Evolutionary conservation across 2,329 filamentous ascomycete species (phyloP).

Genomic region (Trichocomaceae sp.): DNA sequence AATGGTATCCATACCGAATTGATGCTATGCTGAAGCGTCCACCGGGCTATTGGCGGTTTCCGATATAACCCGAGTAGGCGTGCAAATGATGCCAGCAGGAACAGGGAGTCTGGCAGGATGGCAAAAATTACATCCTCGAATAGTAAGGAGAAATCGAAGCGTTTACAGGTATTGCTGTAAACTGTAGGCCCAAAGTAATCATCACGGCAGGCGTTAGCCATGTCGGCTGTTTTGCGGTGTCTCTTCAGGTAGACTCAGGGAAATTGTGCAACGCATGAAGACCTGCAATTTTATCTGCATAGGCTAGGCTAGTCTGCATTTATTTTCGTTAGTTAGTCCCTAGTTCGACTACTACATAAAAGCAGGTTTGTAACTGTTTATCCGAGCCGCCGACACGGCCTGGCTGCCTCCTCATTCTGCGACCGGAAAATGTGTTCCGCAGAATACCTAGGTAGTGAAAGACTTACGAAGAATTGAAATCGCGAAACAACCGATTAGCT

Average conservation of each 20-base stretch:
- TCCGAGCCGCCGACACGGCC: not conserved
- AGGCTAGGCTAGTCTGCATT: no score
- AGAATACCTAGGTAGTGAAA: no score
- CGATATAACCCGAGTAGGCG: not conserved
- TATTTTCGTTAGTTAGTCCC: not conserved
- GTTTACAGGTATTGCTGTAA: not conserved
- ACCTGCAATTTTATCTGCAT: no score
- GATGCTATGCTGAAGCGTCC: not conserved
- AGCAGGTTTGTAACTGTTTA: not conserved
- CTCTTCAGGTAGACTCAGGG: not conserved
- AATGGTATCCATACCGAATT: not conserved
- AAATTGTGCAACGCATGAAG: not conserved
- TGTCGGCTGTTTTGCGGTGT: not conserved
- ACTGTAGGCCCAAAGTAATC: not conserved
- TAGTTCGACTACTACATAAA: not conserved
- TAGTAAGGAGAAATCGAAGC: slow-evolving; percentile 4
- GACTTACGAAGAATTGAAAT: no score
- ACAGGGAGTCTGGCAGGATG: slow-evolving; percentile 2
- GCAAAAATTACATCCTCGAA: slow-evolving; percentile 7
- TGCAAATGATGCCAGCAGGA: not conserved
- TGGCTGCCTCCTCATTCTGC: no score
- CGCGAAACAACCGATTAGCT: no score
- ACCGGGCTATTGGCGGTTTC: slow-evolving; percentile 5
- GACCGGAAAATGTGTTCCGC: no score
- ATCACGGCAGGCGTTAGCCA: slow-evolving; percentile 2